These are phyloP conservation scores for Solanum rostratum DNA, from an alignment of 257 asterid species.

Conservation along the genomic window DNA sequence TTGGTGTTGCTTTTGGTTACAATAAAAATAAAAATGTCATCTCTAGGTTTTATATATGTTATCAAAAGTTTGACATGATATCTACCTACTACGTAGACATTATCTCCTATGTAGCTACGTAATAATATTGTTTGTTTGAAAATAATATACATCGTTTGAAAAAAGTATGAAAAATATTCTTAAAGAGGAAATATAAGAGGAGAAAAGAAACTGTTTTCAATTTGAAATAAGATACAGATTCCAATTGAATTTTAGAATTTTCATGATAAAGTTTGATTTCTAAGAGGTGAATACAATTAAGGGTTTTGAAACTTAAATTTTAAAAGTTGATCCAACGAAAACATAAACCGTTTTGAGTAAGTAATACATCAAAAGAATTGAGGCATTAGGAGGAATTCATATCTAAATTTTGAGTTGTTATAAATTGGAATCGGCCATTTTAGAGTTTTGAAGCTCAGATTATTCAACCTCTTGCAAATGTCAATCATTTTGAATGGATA, in stretches of 20 bases:
- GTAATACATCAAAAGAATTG: background rate
- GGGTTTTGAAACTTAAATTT: accelerated
- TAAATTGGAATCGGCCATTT: too few species aligned
- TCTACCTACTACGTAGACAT: background rate
- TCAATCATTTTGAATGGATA: background rate
- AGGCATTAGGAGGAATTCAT: too few species aligned
- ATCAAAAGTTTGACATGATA: constrained; percentile 14
- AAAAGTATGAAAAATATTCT: too few species aligned
- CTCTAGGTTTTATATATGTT: constrained; percentile 56
- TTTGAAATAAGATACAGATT: too few species aligned
- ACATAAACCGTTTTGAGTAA: background rate
- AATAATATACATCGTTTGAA: too few species aligned
- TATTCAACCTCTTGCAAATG: background rate
- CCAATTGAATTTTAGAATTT: too few species aligned
- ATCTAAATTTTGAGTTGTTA: too few species aligned
- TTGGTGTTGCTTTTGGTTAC: constrained; percentile 6
- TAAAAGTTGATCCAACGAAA: background rate
- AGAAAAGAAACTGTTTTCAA: too few species aligned
- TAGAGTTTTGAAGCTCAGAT: too few species aligned
- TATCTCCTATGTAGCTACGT: background rate
- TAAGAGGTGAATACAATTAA: too few species aligned
- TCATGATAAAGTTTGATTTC: too few species aligned
- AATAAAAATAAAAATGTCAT: constrained; percentile 3
- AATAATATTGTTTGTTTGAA: background rate
- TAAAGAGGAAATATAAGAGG: too few species aligned